Percentiles rank a stretch among this genome's conserved stretches.
These are phyloP conservation scores for Triticum urartu DNA, from an alignment of 176 grass and related monocot species.

Conservation along the genomic window DNA sequence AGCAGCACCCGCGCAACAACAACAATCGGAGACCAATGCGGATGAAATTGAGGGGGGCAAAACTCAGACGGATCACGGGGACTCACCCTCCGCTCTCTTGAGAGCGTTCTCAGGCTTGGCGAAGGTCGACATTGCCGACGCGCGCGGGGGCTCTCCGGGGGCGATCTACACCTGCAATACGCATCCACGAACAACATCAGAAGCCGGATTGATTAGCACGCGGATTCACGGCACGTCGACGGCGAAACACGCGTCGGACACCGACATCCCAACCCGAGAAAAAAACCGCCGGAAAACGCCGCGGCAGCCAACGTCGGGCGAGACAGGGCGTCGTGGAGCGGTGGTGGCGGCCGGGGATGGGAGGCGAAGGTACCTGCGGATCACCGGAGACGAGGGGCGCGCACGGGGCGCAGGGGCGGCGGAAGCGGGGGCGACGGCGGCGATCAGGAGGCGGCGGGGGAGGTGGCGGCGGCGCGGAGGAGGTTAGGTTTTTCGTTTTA, in stretches of 20 bases:
- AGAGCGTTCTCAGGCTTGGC: constrained; percentile 95
- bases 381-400: constrained; percentile 32
- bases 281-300: neutral
- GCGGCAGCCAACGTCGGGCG: neutral
- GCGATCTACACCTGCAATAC: constrained; percentile 39
- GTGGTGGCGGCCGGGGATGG: neutral
- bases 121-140: constrained; percentile 74
- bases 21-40: neutral
- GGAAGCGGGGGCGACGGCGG: neutral
- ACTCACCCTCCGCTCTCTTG: constrained; percentile 85
- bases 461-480: constrained; percentile 12
- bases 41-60: neutral
- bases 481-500: constrained; percentile 8
- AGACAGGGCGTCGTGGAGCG: neutral
- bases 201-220: neutral
- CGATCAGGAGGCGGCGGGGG: neutral
- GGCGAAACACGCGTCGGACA: neutral
- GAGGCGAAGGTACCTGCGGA: constrained; percentile 31
- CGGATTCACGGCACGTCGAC: neutral
- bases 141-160: constrained; percentile 27
- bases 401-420: neutral
- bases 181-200: neutral
- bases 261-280: neutral
- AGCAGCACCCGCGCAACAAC: neutral
- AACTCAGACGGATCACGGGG: neutral